Evolutionary conservation across 2,329 filamentous ascomycete genomes (phyloP), one percentile per base, ranked within the genome.

Genomic region (Curvularia lunata): DNA sequence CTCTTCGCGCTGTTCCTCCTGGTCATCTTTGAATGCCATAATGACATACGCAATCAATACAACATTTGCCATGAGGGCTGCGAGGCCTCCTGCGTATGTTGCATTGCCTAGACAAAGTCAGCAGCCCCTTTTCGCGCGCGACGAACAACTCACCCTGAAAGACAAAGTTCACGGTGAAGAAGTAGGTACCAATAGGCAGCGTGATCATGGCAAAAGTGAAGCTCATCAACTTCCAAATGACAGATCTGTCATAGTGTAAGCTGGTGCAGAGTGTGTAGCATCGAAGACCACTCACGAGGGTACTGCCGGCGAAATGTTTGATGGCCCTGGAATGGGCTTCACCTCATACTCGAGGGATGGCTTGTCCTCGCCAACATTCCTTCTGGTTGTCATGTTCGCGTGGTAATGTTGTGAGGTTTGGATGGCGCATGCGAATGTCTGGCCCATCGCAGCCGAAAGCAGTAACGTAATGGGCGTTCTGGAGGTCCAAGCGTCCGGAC

Each of bases 141-240:
- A 9, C 21, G 34, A 28, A 34, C 23, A 56, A 52, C 80, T 54
- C 80, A 93, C 94, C 93, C 67, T 83, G 82, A 78, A 96, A 97
- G 27, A 97, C 68, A 0, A 82, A 84, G 71, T 93, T 85, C 27
- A 96, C 83, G 0, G 91, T 90, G 45, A 90, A 71, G 76, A 96
- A 99, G 78, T 97, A 99, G 41, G 90, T 92, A 40, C 91, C 88
- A 67, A 99, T 91, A 13, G 95, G 95, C 19, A 91, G 79, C 16
- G 90, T 85, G 59, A 97, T 85, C 94, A 99, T 98, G 73, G 92
- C 93, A 38, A 93, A 81, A 0, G 93, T 96, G 79, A 97, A 98
- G 63, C 85, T 88, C 16, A 98, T 84, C 19, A 99, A 87, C 80
- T 98, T 99, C 72, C 88, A 80, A 64, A 99, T 95, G 65, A 98